These are phyloP conservation scores for Verticillium isaacii DNA, from an alignment of 2,329 filamentous ascomycete genomes.

Conservation along the genomic window DNA sequence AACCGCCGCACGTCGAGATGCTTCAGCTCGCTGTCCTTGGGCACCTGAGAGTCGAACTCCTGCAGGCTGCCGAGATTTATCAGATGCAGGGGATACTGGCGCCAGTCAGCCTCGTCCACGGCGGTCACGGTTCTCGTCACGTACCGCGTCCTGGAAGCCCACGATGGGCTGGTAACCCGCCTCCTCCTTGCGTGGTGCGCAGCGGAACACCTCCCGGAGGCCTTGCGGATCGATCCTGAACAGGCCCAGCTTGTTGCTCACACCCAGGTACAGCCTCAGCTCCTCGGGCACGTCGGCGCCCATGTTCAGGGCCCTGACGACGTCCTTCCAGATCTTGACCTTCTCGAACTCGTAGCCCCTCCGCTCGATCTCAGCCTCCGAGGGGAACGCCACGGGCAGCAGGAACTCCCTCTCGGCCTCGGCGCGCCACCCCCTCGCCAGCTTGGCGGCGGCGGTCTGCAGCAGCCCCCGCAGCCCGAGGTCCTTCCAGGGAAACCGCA, in stretches of 20 bases:
- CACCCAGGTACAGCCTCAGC: conserved; percentile 60
- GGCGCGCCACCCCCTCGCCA: conserved; percentile 42
- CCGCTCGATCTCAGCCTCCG: conserved; percentile 48
- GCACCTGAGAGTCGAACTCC: conserved; percentile 53
- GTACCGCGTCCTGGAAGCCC: conserved; percentile 66
- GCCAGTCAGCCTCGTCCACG: not conserved
- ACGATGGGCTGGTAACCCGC: conserved; percentile 61
- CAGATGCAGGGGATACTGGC: conserved; percentile 64
- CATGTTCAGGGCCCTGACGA: conserved; percentile 50
- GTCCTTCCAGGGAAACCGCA: conserved; percentile 61
- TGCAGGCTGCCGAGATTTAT: conserved; percentile 61
- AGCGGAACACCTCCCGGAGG: conserved; percentile 54
- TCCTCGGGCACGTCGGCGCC: conserved; percentile 55
- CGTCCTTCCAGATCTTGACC: conserved; percentile 63
- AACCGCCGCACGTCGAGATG: conserved; percentile 60
- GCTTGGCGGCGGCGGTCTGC: conserved; percentile 42
- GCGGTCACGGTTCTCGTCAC: conserved; percentile 18
- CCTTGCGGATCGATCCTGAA: conserved; percentile 61
- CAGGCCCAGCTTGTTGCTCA: conserved; percentile 59
- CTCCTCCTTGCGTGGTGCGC: conserved; percentile 52
- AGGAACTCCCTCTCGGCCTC: conserved; percentile 59
- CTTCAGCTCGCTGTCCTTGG: conserved; percentile 40
- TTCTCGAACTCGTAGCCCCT: conserved; percentile 55
- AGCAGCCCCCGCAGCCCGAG: conserved; percentile 41
- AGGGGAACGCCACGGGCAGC: conserved; percentile 60